Evolutionary conservation across 108 stramenopile genomes (phyloP).

Genomic region (Asterionellopsis glacialis): DNA sequence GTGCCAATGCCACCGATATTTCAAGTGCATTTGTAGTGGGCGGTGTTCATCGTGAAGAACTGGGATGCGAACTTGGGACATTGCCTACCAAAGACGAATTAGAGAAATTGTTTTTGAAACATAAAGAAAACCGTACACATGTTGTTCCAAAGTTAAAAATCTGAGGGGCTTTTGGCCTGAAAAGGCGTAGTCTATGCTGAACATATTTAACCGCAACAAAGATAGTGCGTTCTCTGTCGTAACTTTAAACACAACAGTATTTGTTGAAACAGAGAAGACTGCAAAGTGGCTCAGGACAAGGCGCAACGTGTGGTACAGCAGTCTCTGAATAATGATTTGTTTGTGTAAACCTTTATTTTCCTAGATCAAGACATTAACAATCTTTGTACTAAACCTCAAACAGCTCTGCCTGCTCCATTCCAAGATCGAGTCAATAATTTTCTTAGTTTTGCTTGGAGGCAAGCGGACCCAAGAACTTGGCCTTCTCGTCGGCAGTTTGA

Average conservation of each 20-base stretch:
- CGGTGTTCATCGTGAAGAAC: constrained; percentile 62
- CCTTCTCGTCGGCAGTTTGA: constrained; percentile 99
- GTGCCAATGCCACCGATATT: constrained; percentile 67
- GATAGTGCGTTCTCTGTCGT: too few species aligned
- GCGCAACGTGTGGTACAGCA: constrained; percentile 8
- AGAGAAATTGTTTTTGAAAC: constrained; percentile 20
- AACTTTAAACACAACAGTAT: too few species aligned
- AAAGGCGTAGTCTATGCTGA: too few species aligned
- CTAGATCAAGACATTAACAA: too few species aligned
- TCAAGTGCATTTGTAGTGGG: constrained; percentile 62
- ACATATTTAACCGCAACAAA: too few species aligned
- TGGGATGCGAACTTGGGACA: constrained; percentile 29
- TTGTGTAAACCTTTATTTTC: too few species aligned
- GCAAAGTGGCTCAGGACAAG: not conserved
- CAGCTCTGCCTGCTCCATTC: too few species aligned
- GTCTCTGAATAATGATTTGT: too few species aligned
- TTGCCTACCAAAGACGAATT: constrained; percentile 15
- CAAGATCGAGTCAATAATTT: not conserved
- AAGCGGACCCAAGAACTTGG: constrained; percentile 97
- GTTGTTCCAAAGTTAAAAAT: constrained; percentile 36
- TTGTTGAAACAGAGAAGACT: too few species aligned
- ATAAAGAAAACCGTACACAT: constrained; percentile 29
- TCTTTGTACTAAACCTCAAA: too few species aligned
- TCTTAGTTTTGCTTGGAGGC: constrained; percentile 86
- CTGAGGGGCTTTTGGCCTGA: not conserved